Percentiles rank a stretch among this genome's conserved stretches.
Conservation (phyloP, 2,329 filamentous ascomycete genomes). For the Xylogone sp. region DNA sequence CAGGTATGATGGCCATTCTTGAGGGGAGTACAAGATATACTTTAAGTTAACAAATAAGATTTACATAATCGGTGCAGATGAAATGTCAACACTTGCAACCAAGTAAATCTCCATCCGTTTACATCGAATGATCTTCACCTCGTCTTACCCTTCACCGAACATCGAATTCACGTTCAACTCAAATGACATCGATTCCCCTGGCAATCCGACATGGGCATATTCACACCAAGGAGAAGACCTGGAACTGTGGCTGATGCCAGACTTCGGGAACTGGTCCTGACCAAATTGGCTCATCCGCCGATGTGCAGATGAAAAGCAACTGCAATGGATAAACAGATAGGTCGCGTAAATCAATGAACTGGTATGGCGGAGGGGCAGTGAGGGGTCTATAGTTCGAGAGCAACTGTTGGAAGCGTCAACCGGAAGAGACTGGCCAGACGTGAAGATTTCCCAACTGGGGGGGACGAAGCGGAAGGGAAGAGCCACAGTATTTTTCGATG, state of each 20-base stretch:
- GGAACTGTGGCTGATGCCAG: slow-evolving; percentile 29
- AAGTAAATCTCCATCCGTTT: slow-evolving; percentile 30
- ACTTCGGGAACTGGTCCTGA: slow-evolving; percentile 32
- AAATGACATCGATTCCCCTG: slow-evolving; percentile 12
- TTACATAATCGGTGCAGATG: slow-evolving; percentile 27
- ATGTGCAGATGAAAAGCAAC: slow-evolving; percentile 17
- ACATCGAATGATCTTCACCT: slow-evolving; percentile 30
- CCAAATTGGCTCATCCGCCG: slow-evolving; percentile 29
- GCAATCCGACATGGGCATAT: slow-evolving; percentile 17
- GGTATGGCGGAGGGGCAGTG: slow-evolving; percentile 23
- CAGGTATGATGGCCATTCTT: slow-evolving; percentile 8
- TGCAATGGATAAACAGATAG: slow-evolving; percentile 3
- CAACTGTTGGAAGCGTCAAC: slow-evolving; percentile 24
- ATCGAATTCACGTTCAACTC: slow-evolving; percentile 33
- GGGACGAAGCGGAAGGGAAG: slow-evolving; percentile 22
- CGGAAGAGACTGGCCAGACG: slow-evolving; percentile 32
- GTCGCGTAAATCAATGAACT: slow-evolving; percentile 16
- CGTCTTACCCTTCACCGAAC: slow-evolving; percentile 28
- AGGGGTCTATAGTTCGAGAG: slow-evolving; percentile 24
- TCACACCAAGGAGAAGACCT: slow-evolving; percentile 14
- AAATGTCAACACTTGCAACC: slow-evolving; percentile 21
- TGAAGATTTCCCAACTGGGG: slow-evolving; percentile 18
- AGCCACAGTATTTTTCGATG: slow-evolving; percentile 38
- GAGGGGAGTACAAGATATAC: neutral
- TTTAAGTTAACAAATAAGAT: slow-evolving; percentile 17